Conservation (phyloP, 768 basidiomycete genomes). For the Mycena sanguinolenta region DNA sequence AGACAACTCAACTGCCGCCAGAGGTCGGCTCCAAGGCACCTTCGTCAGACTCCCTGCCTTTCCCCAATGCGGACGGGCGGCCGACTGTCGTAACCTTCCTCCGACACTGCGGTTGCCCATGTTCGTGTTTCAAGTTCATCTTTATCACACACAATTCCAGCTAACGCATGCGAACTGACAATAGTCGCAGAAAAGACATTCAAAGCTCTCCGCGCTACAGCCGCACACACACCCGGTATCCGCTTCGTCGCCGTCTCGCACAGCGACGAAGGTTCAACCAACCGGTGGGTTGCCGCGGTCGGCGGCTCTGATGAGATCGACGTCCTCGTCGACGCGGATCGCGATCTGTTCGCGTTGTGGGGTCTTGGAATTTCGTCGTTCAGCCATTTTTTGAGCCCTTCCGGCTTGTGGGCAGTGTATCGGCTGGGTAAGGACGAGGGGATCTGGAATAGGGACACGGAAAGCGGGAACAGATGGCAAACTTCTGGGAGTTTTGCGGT, state of each 20-base stretch:
- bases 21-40: constrained; percentile 15
- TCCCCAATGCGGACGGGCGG: constrained; percentile 15
- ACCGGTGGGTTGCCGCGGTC: constrained; percentile 21
- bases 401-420: constrained; percentile 19
- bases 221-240: neutral
- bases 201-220: constrained; percentile 11
- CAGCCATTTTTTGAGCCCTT: constrained; percentile 16
- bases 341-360: constrained; percentile 21
- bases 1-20: neutral
- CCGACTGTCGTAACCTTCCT: constrained; percentile 22
- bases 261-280: constrained; percentile 15
- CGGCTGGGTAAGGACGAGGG: constrained; percentile 28
- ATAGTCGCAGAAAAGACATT: constrained; percentile 29
- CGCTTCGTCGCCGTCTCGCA: constrained; percentile 31
- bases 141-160: neutral
- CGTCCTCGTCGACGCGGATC: constrained; percentile 19
- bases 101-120: constrained; percentile 30
- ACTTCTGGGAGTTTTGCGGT: constrained; percentile 27
- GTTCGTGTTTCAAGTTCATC: constrained; percentile 7
- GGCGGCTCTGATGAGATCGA: constrained; percentile 6
- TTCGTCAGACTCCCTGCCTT: neutral
- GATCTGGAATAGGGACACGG: constrained; percentile 22
- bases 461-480: constrained; percentile 30
- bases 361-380: constrained; percentile 24
- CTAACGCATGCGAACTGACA: neutral